A percentile compares a stretch with the other conserved stretches of the same genome.
These are phyloP conservation scores for Maudiozyma humilis DNA, from an alignment of 1,139 yeast species.

Conservation along the genomic window DNA sequence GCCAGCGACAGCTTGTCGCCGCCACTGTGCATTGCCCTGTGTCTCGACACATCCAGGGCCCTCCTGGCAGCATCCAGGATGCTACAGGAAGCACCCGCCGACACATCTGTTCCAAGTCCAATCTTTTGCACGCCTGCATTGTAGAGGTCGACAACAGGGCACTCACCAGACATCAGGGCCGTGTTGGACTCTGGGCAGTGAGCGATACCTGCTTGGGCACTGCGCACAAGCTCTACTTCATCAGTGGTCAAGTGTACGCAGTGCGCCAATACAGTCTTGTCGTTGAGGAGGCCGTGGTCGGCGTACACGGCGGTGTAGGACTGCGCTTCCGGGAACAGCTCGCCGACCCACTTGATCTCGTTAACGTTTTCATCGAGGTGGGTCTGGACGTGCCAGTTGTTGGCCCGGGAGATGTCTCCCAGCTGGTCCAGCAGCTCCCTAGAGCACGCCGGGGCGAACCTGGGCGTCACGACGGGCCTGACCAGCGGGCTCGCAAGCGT, in stretches of 20 bases:
- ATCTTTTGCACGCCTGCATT: slow-evolving; percentile 57
- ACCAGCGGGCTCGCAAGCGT: slow-evolving; percentile 45
- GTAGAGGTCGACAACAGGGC: slow-evolving; percentile 66
- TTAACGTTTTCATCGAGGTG: slow-evolving; percentile 74
- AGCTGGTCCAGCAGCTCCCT: slow-evolving; percentile 51
- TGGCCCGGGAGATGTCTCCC: slow-evolving; percentile 47
- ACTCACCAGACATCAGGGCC: slow-evolving; percentile 84
- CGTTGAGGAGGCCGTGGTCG: slow-evolving; percentile 48
- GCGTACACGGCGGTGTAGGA: slow-evolving; percentile 75
- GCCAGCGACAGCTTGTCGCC: slow-evolving; percentile 47
- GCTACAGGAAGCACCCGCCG: slow-evolving; percentile 85
- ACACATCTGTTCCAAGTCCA: slow-evolving; percentile 82
- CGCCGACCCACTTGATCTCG: slow-evolving; percentile 70
- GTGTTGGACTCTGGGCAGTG: slow-evolving; percentile 94
- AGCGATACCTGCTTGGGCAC: slow-evolving; percentile 60
- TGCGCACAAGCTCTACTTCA: slow-evolving; percentile 53
- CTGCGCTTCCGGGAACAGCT: slow-evolving; percentile 61
- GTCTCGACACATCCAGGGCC: slow-evolving; percentile 77
- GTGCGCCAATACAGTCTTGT: slow-evolving; percentile 78
- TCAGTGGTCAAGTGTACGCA: slow-evolving; percentile 65
- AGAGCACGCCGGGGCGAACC: slow-evolving; percentile 90
- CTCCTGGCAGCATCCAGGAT: slow-evolving; percentile 70
- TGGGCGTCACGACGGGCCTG: slow-evolving; percentile 76
- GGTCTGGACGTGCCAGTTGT: slow-evolving; percentile 70
- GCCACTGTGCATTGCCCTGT: slow-evolving; percentile 54